Evolutionary conservation across 495 filamentous ascomycete genomes (phyloP), one percentile per base, ranked within the genome.

Genomic region (Hypomontagnella submonticulosa): DNA sequence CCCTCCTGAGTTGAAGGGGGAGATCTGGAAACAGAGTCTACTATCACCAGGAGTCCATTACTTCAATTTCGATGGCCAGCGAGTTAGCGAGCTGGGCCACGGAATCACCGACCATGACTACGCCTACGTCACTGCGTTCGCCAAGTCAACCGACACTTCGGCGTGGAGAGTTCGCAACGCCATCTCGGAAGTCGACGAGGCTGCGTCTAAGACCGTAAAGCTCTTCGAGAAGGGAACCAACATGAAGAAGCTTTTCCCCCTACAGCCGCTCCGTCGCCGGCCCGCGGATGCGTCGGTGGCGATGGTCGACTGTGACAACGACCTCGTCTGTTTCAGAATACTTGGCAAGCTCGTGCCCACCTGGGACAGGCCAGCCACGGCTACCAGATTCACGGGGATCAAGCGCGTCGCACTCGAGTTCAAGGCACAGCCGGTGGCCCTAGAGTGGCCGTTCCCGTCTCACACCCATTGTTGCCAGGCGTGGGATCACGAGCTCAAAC

Each of bases 321-420:
- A 62, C 19, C 16, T 62, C 11, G 41, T 62, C 30, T 37, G 16
- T 12, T n/a, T 61, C 27, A 16, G 15, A 4, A 16, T 36, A 1
- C 15, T 4, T 1, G 47, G 30, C 0, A 12, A 0, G 1, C 16
- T 50, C 16, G 41, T 16, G 41, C n/a, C 15, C 41, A 16, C 3
- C 41, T 10, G n/a, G 13, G 16, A 15, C 1, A 3, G 41, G 13
- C 6, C 16, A 9, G n/a, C 16, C 41, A 1, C 7, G n/a, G 33
- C 10, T 12, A n/a, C 16, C 1, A 10, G 13, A 4, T 20, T 61
- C 10, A 1, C 0, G 2, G 52, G 41, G 0, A 16, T 61, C 10
- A 57, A 23, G 33, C 44, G 46, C 38, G 33, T 67, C 5, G 53
- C 30, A 0, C 7, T 67, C 4, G 33, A 43, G 10, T 61, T 30